phyloP scores from a whole-genome alignment of 2,329 filamentous ascomycete genomes.

The Tolypocladium tundrense region DNA sequence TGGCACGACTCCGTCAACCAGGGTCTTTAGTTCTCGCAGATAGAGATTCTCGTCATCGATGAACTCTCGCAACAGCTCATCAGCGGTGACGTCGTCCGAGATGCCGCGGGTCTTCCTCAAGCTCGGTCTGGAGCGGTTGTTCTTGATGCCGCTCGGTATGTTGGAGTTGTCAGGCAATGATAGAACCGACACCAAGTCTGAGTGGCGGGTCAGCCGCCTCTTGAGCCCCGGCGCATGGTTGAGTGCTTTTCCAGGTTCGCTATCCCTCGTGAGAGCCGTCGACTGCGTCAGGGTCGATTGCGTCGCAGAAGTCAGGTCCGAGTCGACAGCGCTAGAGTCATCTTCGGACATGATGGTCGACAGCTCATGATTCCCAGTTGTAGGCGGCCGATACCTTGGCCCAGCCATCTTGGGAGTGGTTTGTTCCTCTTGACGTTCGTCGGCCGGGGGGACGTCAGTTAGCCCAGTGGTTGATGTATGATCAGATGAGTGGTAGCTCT shows the following conservation, averaged over 20 bases:
- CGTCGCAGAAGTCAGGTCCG: slow-evolving; percentile 38
- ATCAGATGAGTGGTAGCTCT: slow-evolving; percentile 7
- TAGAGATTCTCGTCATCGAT: slow-evolving; percentile 79
- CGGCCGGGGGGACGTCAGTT: background rate
- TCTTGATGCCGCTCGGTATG: slow-evolving; percentile 51
- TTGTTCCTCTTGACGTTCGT: background rate
- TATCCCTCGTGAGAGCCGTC: slow-evolving; percentile 36
- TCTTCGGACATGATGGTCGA: slow-evolving; percentile 49
- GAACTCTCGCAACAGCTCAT: slow-evolving; percentile 72
- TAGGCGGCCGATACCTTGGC: slow-evolving; percentile 35
- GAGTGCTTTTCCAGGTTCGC: slow-evolving; percentile 25
- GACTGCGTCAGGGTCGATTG: slow-evolving; percentile 44
- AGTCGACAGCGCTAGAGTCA: slow-evolving; percentile 31
- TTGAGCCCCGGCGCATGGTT: slow-evolving; percentile 48
- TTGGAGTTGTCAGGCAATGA: slow-evolving; percentile 55
- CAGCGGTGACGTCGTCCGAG: slow-evolving; percentile 56
- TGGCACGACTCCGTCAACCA: slow-evolving; percentile 91
- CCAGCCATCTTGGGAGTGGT: slow-evolving; percentile 15
- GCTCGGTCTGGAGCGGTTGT: slow-evolving; percentile 67
- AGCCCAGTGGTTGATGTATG: slow-evolving; percentile 5
- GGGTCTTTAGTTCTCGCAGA: slow-evolving; percentile 77
- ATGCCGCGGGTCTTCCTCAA: slow-evolving; percentile 63
- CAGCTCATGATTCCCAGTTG: slow-evolving; percentile 42
- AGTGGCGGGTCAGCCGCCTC: slow-evolving; percentile 77
- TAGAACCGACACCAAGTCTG: slow-evolving; percentile 86